Percentiles rank a stretch among this genome's conserved stretches.
These are phyloP conservation scores for barrel medic (Medicago truncatula) DNA, from an alignment of 306 rosid genomes.

Conservation along the genomic window DNA sequence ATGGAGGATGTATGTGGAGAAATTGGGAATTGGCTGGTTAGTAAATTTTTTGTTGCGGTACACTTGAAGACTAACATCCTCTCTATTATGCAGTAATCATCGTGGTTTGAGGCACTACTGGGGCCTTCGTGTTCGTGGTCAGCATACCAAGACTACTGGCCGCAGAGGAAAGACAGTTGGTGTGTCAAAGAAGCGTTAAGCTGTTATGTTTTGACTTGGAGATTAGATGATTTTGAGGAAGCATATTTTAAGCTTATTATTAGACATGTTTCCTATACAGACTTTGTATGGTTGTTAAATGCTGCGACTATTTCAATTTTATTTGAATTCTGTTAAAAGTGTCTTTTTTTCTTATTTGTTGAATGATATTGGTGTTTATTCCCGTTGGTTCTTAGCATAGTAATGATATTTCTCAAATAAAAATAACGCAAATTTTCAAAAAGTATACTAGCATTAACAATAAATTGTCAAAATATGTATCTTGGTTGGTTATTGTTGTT, in stretches of 20 bases:
- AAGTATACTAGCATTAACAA: no score
- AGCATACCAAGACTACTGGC: constrained; percentile 99
- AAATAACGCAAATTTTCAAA: neutral
- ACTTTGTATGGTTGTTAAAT: constrained; percentile 33
- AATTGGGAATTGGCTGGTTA: neutral
- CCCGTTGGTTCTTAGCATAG: neutral
- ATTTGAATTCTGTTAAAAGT: constrained; percentile 21
- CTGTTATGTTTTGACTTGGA: constrained; percentile 30
- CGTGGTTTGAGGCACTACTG: constrained; percentile 99
- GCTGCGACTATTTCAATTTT: constrained; percentile 45
- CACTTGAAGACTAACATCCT: neutral
- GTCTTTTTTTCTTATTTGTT: neutral
- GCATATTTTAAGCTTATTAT: constrained; percentile 7
- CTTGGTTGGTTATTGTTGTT: no score
- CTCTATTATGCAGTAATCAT: constrained; percentile 75
- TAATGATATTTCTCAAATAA: neutral
- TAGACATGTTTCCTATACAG: constrained; percentile 38
- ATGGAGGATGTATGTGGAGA: neutral
- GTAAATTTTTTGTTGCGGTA: neutral
- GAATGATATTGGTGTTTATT: neutral
- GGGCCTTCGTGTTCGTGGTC: constrained; percentile 99
- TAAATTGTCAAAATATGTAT: no score
- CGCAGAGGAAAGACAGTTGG: constrained; percentile 98
- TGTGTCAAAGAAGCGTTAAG: constrained; percentile 94
- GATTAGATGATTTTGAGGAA: constrained; percentile 39